Base-by-base conservation (phyloP, 202 grass and related monocot species). In the Schoenoplectus tabernaemontani region DNA sequence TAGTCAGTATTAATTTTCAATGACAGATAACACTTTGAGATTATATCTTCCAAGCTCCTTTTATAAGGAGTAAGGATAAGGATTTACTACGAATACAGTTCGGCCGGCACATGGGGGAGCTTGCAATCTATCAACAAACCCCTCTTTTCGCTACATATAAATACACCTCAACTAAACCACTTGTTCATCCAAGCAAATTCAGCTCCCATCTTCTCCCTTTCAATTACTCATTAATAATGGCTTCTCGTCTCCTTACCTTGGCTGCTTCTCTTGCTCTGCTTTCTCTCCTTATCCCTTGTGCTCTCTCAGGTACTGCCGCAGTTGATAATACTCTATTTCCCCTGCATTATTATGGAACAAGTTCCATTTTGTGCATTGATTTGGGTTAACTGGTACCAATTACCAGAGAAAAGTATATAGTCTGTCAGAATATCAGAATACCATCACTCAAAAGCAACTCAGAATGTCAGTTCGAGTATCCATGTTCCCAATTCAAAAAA, bases 261-360 rank as follows among this genome's bases (percentile, higher is more conserved):
- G 22, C 5, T 53, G 42, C 44, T 41, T 80, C 78, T 66, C 78
- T 80, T 66, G 24, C 37, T 80, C 9, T 66, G 59, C 39, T 80
- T 15, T 80, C 59, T 10, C 34, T 80, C 13, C 44, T 80, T 64
- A 11, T 64, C 12, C 78, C 58, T 64, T 66, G 7, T 66, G 59
- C 61, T 33, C 65, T 69, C 65, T 50, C 79, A 15, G 92, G 92
- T 33, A 87, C 81, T 32, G 84, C 78, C 11, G 81, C 81, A 0
- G 41, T 54, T 5, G 76, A 88, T 57, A 84, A 89, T 37, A 88
- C 81, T 91, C 80, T 9, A 76, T 46, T 9, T 1, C 2, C 33
- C 41, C 38, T 30, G 34, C 77, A 80, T 34, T 59, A 41, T 79
- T 44, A 26, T 39, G 42, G 3, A 61, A 37, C 59, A 57, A 39